Evolutionary conservation across 371 early-diverging fungal species (phyloP).

Genomic region (Lichtheimia hyalospora): DNA sequence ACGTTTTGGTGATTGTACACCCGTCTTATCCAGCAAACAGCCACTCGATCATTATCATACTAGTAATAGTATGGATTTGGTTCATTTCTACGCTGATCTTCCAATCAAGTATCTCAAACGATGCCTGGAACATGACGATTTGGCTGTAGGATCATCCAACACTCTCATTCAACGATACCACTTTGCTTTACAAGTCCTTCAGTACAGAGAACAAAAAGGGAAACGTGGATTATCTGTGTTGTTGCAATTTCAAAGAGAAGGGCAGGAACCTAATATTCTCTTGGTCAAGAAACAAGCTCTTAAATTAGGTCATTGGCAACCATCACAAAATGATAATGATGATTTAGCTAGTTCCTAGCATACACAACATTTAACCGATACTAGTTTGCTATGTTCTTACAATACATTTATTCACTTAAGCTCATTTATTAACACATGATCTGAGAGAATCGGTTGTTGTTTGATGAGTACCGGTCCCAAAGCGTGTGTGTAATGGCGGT

Average conservation of each 20-base stretch:
- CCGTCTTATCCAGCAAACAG: not conserved
- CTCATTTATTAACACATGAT: too few species aligned
- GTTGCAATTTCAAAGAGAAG: slow-evolving; percentile 25
- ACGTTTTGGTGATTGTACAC: not conserved
- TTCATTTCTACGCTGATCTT: slow-evolving; percentile 28
- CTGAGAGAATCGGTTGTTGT: too few species aligned
- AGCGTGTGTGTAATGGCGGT: too few species aligned
- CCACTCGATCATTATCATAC: slow-evolving; percentile 10
- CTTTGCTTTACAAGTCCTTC: slow-evolving; percentile 31
- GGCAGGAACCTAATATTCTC: slow-evolving; percentile 7
- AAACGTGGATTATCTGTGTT: slow-evolving; percentile 24
- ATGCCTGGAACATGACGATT: slow-evolving; percentile 34
- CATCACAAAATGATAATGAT: not conserved
- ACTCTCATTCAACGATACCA: slow-evolving; percentile 27
- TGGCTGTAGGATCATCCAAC: slow-evolving; percentile 27
- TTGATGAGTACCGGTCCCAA: too few species aligned
- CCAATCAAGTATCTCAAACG: slow-evolving; percentile 38
- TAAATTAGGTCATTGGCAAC: slow-evolving; percentile 39
- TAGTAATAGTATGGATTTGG: slow-evolving; percentile 21
- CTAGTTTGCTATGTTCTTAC: too few species aligned
- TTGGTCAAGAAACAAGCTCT: slow-evolving; percentile 27
- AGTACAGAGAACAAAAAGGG: slow-evolving; percentile 17
- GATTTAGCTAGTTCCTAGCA: too few species aligned
- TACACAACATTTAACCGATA: too few species aligned
- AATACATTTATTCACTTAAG: too few species aligned